phyloP scores from a whole-genome alignment of 306 rosid genomes.

The Prunus salicina region DNA sequence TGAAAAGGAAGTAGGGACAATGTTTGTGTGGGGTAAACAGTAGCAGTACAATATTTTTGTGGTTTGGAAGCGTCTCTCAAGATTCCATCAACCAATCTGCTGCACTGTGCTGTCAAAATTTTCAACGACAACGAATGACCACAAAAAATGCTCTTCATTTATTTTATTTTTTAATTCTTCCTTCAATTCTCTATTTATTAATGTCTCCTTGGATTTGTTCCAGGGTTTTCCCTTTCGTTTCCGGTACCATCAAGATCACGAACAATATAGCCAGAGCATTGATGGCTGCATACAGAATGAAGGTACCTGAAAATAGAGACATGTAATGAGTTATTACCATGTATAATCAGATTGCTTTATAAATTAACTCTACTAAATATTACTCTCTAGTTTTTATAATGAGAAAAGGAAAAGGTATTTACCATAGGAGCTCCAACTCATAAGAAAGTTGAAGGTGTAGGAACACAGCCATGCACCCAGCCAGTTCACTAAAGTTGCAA shows the following conservation, averaged over 20 bases:
- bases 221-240: slow-evolving; percentile 84
- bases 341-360: background rate
- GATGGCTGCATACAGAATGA: slow-evolving; percentile 68
- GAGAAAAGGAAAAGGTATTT: slow-evolving; percentile 12
- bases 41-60: background rate
- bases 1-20: too few species aligned
- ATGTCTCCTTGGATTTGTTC: slow-evolving; percentile 84
- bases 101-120: background rate
- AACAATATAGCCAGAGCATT: slow-evolving; percentile 65
- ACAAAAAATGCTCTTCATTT: background rate
- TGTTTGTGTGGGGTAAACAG: too few species aligned
- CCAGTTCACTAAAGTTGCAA: slow-evolving; percentile 87
- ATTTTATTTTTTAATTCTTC: background rate
- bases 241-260: slow-evolving; percentile 60
- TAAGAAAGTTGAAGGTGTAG: slow-evolving; percentile 81
- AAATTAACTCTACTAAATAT: background rate
- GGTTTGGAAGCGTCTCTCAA: background rate
- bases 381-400: background rate
- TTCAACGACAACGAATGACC: background rate
- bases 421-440: slow-evolving; percentile 91
- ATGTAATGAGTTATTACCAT: slow-evolving; percentile 4
- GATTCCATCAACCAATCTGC: background rate
- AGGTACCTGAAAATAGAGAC: slow-evolving; percentile 60
- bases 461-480: slow-evolving; percentile 90
- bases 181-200: slow-evolving; percentile 36